phyloP scores from a whole-genome alignment of 225 moss, liverwort and hornwort species.

The Ulota crispa region DNA sequence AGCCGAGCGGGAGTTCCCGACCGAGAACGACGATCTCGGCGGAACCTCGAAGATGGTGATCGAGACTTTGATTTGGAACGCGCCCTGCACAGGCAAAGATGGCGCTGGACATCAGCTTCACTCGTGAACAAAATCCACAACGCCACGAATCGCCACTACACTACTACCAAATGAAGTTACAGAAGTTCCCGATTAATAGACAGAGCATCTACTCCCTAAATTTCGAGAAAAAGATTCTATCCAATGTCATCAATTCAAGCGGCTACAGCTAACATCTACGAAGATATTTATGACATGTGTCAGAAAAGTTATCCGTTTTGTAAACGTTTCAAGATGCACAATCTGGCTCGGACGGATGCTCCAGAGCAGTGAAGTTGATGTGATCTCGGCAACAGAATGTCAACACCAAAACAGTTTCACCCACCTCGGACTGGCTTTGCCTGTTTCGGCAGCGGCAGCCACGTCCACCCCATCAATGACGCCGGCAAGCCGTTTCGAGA shows the following conservation, averaged over 20 bases:
- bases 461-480: constrained; percentile 54
- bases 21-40: constrained; percentile 80
- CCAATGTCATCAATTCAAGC: background rate
- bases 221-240: background rate
- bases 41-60: constrained; percentile 67
- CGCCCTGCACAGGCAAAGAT: constrained; percentile 39
- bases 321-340: too few species aligned
- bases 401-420: background rate
- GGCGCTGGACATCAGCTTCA: background rate
- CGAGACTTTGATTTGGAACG: constrained; percentile 76
- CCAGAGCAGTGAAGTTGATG: background rate
- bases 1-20: constrained; percentile 84
- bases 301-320: background rate
- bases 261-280: background rate
- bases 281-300: too few species aligned
- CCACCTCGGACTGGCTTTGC: constrained; percentile 52
- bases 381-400: background rate
- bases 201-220: background rate
- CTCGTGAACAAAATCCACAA: too few species aligned
- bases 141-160: too few species aligned
- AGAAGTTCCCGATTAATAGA: background rate
- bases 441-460: constrained; percentile 19
- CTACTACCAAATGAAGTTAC: too few species aligned
- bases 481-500: constrained; percentile 82
- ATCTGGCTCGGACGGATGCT: background rate